Evolutionary conservation across 805 yeast species (phyloP).

Genomic region (Candida hungchunana): DNA sequence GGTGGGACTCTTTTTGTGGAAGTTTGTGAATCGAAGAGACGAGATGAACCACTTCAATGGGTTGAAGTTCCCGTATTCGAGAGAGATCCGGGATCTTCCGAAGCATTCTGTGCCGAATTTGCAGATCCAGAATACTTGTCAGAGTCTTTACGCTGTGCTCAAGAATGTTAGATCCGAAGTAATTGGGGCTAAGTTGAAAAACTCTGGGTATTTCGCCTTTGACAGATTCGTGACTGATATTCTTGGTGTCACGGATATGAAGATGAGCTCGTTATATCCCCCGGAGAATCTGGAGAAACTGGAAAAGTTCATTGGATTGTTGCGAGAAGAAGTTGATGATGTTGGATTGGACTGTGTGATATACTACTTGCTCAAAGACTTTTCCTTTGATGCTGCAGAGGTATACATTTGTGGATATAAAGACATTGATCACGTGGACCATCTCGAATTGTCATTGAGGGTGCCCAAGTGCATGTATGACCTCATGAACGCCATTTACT

Average conservation of each 20-base stretch:
- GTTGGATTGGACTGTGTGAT: slow-evolving; percentile 15
- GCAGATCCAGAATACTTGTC: slow-evolving; percentile 16
- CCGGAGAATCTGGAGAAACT: slow-evolving; percentile 22
- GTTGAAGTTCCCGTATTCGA: slow-evolving; percentile 23
- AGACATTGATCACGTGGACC: slow-evolving; percentile 5
- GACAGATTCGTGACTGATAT: slow-evolving; percentile 22
- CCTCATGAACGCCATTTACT: slow-evolving; percentile 23
- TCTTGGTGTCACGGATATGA: slow-evolving; percentile 6
- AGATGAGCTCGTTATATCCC: slow-evolving; percentile 19
- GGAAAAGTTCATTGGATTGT: slow-evolving; percentile 11
- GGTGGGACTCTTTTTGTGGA: too few relatives aligned
- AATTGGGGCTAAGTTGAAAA: slow-evolving; percentile 16
- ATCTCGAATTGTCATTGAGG: slow-evolving; percentile 2
- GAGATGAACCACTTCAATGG: too few relatives aligned
- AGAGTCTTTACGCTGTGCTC: slow-evolving; percentile 21
- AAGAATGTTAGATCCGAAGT: slow-evolving; percentile 22
- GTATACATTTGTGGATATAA: slow-evolving; percentile 8
- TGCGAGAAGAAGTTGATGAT: slow-evolving; percentile 10
- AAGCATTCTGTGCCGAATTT: slow-evolving; percentile 20
- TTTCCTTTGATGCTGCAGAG: slow-evolving; percentile 19
- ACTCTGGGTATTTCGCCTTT: slow-evolving; percentile 13
- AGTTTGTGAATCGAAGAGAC: too few relatives aligned
- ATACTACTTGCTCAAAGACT: slow-evolving; percentile 26
- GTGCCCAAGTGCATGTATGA: slow-evolving; percentile 13
- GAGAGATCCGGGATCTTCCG: slow-evolving; percentile 17